phyloP scores from a whole-genome alignment of 2,329 filamentous ascomycete genomes.

The Colletotrichum sublineola region DNA sequence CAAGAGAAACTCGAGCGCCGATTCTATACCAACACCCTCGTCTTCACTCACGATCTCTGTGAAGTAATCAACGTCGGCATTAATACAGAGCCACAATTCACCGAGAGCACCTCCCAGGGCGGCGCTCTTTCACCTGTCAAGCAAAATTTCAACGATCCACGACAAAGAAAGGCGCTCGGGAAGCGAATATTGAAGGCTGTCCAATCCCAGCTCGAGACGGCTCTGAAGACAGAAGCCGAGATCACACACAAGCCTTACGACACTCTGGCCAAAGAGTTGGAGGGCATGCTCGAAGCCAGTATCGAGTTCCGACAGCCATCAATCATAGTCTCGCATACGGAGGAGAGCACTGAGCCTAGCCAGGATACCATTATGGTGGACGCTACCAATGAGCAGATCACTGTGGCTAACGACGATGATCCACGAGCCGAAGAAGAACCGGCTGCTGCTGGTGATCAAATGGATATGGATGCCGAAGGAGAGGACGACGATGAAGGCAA shows the following conservation, averaged over 20 bases:
- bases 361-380: conserved; percentile 67
- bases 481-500: conserved; percentile 55
- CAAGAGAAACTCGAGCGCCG: conserved; percentile 66
- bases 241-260: conserved; percentile 79
- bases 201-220: conserved; percentile 81
- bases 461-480: conserved; percentile 55
- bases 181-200: conserved; percentile 90
- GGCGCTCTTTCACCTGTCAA: conserved; percentile 64
- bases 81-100: conserved; percentile 54
- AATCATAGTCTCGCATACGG: conserved; percentile 50
- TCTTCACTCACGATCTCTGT: conserved; percentile 70
- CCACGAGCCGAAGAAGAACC: conserved; percentile 48
- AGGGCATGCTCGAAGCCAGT: conserved; percentile 78
- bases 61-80: conserved; percentile 67
- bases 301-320: conserved; percentile 66
- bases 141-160: conserved; percentile 74
- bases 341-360: conserved; percentile 56
- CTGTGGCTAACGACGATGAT: conserved; percentile 52
- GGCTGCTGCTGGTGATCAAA: conserved; percentile 53
- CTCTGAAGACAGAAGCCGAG: conserved; percentile 85
- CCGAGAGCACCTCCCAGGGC: conserved; percentile 47
- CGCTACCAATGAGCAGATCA: conserved; percentile 62
- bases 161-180: conserved; percentile 85
- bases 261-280: conserved; percentile 78
- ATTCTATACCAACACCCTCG: conserved; percentile 69